Conservation (phyloP, 768 basidiomycete genomes). For the Imleria badia region DNA sequence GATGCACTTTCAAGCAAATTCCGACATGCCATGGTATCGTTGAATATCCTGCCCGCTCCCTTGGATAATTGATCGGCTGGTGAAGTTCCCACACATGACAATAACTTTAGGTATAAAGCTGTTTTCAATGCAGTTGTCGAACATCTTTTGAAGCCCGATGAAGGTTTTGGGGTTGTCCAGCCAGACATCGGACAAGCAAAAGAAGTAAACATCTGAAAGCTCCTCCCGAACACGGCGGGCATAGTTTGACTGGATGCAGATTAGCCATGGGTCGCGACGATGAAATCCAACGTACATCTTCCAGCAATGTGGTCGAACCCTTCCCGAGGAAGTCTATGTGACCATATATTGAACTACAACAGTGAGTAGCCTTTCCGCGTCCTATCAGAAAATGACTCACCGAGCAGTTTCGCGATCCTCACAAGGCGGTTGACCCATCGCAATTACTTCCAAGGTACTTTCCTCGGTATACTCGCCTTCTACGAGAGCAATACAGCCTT, state of each 20-base stretch:
- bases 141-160: conserved; percentile 75
- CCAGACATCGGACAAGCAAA: conserved; percentile 95
- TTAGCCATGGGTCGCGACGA: not conserved
- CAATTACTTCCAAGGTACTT: conserved; percentile 82
- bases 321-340: conserved; percentile 98
- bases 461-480: conserved; percentile 98
- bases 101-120: conserved; percentile 86
- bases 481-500: conserved; percentile 91
- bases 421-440: conserved; percentile 96
- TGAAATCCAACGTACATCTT: conserved; percentile 65
- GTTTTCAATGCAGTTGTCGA: conserved; percentile 87
- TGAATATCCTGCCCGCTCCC: conserved; percentile 78
- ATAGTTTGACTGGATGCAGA: conserved; percentile 53
- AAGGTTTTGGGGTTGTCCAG: conserved; percentile 87
- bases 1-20: not conserved
- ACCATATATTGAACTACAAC: conserved; percentile 81
- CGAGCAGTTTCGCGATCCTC: conserved; percentile 83
- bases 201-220: conserved; percentile 77
- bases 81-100: conserved; percentile 94
- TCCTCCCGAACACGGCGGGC: conserved; percentile 64
- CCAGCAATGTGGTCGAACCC: conserved; percentile 83
- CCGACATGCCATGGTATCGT: conserved; percentile 72
- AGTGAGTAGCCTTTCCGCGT: conserved; percentile 6
- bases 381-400: conserved; percentile 39
- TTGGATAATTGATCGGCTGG: conserved; percentile 74